phyloP scores from a whole-genome alignment of 305 asterid species.

The Ajuga reptans region DNA sequence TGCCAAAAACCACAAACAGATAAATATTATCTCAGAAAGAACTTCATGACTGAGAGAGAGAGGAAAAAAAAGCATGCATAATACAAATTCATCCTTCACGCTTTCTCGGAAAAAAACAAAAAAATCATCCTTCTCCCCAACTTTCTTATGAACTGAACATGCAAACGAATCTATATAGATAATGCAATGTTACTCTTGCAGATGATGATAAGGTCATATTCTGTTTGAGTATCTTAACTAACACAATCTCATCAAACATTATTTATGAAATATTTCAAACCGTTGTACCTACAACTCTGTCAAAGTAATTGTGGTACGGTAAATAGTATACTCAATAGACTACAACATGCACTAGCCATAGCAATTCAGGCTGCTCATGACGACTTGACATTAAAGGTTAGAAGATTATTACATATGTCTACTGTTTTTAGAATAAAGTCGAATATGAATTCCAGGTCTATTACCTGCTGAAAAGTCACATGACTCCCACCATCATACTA shows the following conservation, averaged over 20 bases:
- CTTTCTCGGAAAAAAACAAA: too few relatives aligned
- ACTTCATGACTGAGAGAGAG: too few relatives aligned
- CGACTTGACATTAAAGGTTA: background rate
- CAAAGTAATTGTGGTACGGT: background rate
- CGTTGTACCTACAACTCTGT: background rate
- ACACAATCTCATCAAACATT: background rate
- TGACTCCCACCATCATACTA: background rate
- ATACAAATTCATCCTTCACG: background rate
- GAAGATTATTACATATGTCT: background rate
- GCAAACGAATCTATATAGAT: background rate
- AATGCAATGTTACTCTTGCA: background rate
- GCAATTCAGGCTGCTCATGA: background rate
- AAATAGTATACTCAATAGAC: background rate
- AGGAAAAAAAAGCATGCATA: background rate
- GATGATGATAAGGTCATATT: background rate
- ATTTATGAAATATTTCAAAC: background rate
- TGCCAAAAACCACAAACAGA: too few relatives aligned
- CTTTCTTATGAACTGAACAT: background rate
- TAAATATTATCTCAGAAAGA: too few relatives aligned
- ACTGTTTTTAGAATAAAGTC: background rate
- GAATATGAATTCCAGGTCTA: background rate
- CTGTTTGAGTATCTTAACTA: background rate
- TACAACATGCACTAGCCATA: background rate
- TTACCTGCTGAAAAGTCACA: background rate
- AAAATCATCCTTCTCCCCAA: background rate